Evolutionary conservation across 1,139 yeast species (phyloP).

Genomic region (Candida anutae): DNA sequence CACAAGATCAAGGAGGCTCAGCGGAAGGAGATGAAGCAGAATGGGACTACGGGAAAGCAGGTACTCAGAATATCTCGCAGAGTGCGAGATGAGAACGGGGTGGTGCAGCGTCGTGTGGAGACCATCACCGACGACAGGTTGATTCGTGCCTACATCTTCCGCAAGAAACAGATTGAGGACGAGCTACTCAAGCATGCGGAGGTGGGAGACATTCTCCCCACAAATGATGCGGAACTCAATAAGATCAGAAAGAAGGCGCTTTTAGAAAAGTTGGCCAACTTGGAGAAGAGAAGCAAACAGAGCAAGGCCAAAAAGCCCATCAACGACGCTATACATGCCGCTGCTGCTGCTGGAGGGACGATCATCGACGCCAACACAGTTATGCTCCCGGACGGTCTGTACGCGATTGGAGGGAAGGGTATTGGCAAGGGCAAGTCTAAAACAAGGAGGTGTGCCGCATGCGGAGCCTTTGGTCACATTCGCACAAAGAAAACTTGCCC

Average conservation of each 20-base stretch:
- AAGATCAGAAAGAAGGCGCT: slow-evolving; percentile 69
- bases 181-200: slow-evolving; percentile 50
- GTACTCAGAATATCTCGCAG: slow-evolving; percentile 72
- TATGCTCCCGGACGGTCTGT: slow-evolving; percentile 38
- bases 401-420: slow-evolving; percentile 51
- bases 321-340: slow-evolving; percentile 36
- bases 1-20: slow-evolving; percentile 29
- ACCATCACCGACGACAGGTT: slow-evolving; percentile 77
- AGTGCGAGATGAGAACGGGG: slow-evolving; percentile 78
- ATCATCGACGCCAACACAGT: slow-evolving; percentile 38
- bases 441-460: slow-evolving; percentile 82
- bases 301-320: slow-evolving; percentile 32
- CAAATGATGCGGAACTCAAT: slow-evolving; percentile 82
- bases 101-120: slow-evolving; percentile 75
- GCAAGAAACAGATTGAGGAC: slow-evolving; percentile 72
- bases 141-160: slow-evolving; percentile 75
- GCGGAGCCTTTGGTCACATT: slow-evolving; percentile 94
- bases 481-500: slow-evolving; percentile 89
- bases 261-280: slow-evolving; percentile 77
- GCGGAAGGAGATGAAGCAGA: slow-evolving; percentile 16
- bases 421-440: slow-evolving; percentile 73
- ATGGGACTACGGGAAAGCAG: slow-evolving; percentile 18
- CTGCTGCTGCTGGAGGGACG: slow-evolving; percentile 41
- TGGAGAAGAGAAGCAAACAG: slow-evolving; percentile 59
- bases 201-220: slow-evolving; percentile 64